Evolutionary conservation across 1,284 basidiomycete genomes (phyloP).

Genomic region (Amylostereum areolatum): DNA sequence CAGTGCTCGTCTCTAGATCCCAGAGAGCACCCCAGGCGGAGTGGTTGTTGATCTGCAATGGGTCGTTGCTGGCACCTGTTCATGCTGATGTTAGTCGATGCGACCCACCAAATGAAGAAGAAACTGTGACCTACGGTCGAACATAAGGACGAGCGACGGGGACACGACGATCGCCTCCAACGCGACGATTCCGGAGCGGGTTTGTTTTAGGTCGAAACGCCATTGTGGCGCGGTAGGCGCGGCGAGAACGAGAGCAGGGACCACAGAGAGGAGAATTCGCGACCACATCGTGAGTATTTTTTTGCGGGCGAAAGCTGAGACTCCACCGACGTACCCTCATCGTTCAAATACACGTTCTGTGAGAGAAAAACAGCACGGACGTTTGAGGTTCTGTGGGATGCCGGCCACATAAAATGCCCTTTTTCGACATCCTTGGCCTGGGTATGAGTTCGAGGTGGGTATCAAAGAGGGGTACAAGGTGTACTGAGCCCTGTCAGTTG

Average conservation of each 20-base stretch:
- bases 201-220: conserved; percentile 18
- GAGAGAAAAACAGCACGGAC: no score
- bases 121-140: conserved; percentile 30
- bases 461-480: no score
- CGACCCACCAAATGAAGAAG: not conserved
- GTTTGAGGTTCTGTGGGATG: no score
- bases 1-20: conserved; percentile 29
- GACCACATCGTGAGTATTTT: not conserved
- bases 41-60: conserved; percentile 29
- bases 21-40: conserved; percentile 37
- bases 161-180: conserved; percentile 36
- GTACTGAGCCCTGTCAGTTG: no score
- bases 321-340: no score
- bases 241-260: not conserved
- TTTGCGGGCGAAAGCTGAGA: no score
- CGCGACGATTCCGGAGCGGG: conserved; percentile 33
- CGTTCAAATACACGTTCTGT: no score
- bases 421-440: no score
- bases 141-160: conserved; percentile 31
- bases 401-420: no score
- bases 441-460: no score
- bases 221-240: not conserved
- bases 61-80: conserved; percentile 21
- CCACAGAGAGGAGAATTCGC: not conserved
- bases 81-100: not conserved